phyloP scores from a whole-genome alignment of 805 yeast genomes.

The Metschnikowia amazonensis region DNA sequence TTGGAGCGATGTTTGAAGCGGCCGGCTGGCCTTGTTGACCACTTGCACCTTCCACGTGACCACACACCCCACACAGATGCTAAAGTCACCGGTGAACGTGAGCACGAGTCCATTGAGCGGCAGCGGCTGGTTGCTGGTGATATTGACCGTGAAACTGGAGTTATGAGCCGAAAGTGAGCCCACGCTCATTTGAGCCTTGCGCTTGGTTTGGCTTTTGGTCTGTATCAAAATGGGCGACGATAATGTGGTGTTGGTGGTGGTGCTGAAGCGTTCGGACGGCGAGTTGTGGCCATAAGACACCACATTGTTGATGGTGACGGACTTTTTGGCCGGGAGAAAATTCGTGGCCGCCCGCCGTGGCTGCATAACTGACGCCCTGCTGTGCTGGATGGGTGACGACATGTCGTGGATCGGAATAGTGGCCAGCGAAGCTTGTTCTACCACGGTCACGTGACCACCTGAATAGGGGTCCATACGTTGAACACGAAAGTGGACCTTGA shows the following conservation, averaged over 20 bases:
- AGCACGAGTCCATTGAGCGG: conserved; percentile 35
- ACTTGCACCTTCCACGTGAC: conserved; percentile 65
- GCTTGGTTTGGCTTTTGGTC: conserved; percentile 1
- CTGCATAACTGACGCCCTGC: conserved; percentile 4
- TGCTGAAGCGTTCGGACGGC: not conserved
- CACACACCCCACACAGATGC: conserved; percentile 55
- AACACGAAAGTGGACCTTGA: conserved; percentile 27
- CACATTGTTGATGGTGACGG: conserved; percentile 23
- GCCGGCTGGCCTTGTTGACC: conserved; percentile 52
- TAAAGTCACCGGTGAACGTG: conserved; percentile 54
- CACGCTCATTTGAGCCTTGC: conserved; percentile 4
- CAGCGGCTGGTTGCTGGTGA: conserved; percentile 27
- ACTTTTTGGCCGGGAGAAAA: conserved; percentile 11
- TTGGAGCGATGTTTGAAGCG: conserved; percentile 49
- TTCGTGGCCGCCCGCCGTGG: conserved; percentile 1
- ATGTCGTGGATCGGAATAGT: conserved; percentile 41
- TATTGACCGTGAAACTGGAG: conserved; percentile 35
- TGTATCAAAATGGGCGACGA: conserved; percentile 11
- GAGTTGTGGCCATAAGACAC: conserved; percentile 9
- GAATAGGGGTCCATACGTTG: conserved; percentile 13
- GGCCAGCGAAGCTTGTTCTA: conserved; percentile 30
- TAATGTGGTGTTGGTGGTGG: not conserved
- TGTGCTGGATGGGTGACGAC: conserved; percentile 34
- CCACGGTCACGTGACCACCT: conserved; percentile 16
- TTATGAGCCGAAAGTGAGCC: conserved; percentile 16